Conservation (phyloP, 2,329 filamentous ascomycete species). For the Cryphonectria radicalis region DNA sequence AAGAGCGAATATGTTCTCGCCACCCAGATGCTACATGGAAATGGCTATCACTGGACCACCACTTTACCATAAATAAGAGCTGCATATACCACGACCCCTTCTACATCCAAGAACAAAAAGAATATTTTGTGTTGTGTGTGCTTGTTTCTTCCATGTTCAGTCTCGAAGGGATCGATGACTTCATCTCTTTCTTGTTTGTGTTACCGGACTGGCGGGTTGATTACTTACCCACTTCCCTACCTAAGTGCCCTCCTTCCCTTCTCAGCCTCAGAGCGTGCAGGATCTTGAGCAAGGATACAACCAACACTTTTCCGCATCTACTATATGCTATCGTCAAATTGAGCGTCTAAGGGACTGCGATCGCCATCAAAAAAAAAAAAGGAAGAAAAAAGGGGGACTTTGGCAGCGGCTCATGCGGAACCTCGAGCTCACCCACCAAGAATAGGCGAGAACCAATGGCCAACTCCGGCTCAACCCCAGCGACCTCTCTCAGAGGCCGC, state of each 20-base stretch:
- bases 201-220: neutral
- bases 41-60: neutral
- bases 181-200: neutral
- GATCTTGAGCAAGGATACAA: neutral
- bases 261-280: neutral
- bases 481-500: conserved; percentile 38
- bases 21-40: neutral
- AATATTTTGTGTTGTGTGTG: neutral
- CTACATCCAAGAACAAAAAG: neutral
- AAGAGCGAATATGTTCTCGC: neutral
- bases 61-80: neutral
- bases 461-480: conserved; percentile 37
- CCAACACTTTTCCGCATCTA: neutral
- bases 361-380: neutral
- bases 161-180: neutral
- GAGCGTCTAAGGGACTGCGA: neutral
- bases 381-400: neutral
- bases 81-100: neutral
- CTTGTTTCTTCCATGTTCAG: neutral
- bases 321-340: neutral
- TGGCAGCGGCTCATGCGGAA: neutral
- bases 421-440: neutral
- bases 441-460: conserved; percentile 36
- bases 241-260: neutral
- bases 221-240: neutral